A percentile compares a stretch with the other conserved stretches of the same genome.
Evolutionary conservation across 2,329 filamentous ascomycete species (phyloP).

Genomic region (Coleophoma eucalyptorum): DNA sequence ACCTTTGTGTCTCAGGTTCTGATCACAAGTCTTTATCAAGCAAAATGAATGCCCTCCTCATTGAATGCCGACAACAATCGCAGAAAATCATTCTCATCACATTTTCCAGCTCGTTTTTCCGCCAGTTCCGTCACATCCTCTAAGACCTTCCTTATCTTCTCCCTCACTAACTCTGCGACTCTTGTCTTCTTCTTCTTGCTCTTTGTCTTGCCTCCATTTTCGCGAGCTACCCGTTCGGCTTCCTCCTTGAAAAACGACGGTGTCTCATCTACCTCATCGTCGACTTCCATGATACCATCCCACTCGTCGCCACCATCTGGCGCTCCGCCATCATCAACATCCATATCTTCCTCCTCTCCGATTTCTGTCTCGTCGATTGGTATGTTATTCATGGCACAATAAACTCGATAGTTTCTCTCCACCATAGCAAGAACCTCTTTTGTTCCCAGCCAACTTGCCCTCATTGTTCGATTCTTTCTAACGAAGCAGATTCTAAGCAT

Average conservation of each 20-base stretch:
- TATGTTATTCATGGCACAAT: conserved; percentile 83
- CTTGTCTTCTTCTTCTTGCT: conserved; percentile 74
- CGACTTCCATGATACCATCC: conserved; percentile 48
- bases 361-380: conserved; percentile 65
- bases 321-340: conserved; percentile 39
- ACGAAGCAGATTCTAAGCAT: conserved; percentile 79
- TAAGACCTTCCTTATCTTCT: conserved; percentile 83
- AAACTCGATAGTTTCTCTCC: conserved; percentile 85
- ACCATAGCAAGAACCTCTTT: conserved; percentile 78
- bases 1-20: not conserved
- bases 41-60: conserved; percentile 86
- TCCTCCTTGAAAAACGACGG: conserved; percentile 79
- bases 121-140: conserved; percentile 76
- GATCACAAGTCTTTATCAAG: conserved; percentile 11
- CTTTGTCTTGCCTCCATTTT: conserved; percentile 52
- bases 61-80: conserved; percentile 80
- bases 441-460: conserved; percentile 76
- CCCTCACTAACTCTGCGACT: conserved; percentile 75
- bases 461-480: conserved; percentile 86
- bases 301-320: conserved; percentile 43
- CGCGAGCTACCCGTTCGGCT: conserved; percentile 28
- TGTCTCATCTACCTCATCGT: conserved; percentile 56
- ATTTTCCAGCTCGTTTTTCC: conserved; percentile 79
- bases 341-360: conserved; percentile 39
- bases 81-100: conserved; percentile 90